Base-by-base conservation (phyloP, 108 stramenopile genomes). In the Epipyxis sp. region DNA sequence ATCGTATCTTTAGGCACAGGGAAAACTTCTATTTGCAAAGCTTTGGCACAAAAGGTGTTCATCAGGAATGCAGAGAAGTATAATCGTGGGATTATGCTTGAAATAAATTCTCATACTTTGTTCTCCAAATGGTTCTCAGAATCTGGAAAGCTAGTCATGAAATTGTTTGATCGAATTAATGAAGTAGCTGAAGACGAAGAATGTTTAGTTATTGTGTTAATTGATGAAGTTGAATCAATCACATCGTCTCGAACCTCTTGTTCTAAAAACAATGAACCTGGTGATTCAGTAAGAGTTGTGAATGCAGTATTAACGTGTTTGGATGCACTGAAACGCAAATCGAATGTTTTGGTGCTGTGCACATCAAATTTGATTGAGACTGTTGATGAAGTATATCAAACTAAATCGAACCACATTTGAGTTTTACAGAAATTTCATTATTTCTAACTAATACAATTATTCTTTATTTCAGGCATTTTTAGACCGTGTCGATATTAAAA, bases 121-220 rank as follows among this genome's bases (percentile, higher is more conserved):
- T 94, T 94, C 65, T 81, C 80, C 69, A 90, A 92, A 78, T 94
- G 94, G 94, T 94, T 93, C 76, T 89, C 88, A 42, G 92, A 92
- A 69, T 85, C 84, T 62, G 94, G 94, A 3, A 94, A 94, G 76
- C 84, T 92, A 32, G 88, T 94, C 25, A 79, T 69, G 27, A 67
- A 82, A 32, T 88, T 94, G 3, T 94, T 94, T 82, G 71, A 87
- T 25, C 80, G 89, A 69, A 89, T 94, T 39, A 44, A 79, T 30
- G 91, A 92, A 40, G 87, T 93, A 80, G 89, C 90, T 1, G 86
- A 91, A 69, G 91, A 91, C 76, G 90, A 91, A 54, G 40, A 84
- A 35, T 59, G 82, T 13, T 82, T 94, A 34, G 87, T 93, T 0
- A 88, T 83, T 78, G 88, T 94, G 0, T 79, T 94, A 34, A 86